Conservation (phyloP, 1,139 yeast genomes). For the Candida freyschussii region DNA sequence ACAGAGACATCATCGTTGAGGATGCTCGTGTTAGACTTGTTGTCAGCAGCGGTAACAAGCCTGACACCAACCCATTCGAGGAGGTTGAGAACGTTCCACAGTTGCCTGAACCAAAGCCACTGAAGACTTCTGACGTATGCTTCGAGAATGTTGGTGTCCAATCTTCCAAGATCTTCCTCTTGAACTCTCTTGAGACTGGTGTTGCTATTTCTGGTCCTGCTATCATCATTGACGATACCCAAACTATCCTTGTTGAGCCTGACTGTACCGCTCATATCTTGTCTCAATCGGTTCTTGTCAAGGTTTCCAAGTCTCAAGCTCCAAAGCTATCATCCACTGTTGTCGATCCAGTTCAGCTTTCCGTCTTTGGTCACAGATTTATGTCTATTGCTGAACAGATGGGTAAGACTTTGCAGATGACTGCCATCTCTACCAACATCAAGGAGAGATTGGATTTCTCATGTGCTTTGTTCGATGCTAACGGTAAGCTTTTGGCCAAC, state of each 20-base stretch:
- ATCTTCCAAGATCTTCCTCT: conserved; percentile 34
- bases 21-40: conserved; percentile 77
- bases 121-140: conserved; percentile 23
- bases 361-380: conserved; percentile 57
- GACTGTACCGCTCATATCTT: conserved; percentile 37
- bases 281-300: conserved; percentile 33
- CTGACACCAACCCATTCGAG: conserved; percentile 27
- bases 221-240: conserved; percentile 44
- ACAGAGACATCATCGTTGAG: conserved; percentile 64
- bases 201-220: conserved; percentile 40
- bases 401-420: conserved; percentile 59
- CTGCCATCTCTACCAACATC: conserved; percentile 56
- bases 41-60: conserved; percentile 51
- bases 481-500: conserved; percentile 57
- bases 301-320: conserved; percentile 27
- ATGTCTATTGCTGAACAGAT: conserved; percentile 65
- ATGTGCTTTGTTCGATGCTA: conserved; percentile 53
- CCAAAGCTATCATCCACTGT: conserved; percentile 28
- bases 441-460: conserved; percentile 59
- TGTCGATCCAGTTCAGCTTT: conserved; percentile 51
- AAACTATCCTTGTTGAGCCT: conserved; percentile 45
- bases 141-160: conserved; percentile 36
- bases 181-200: conserved; percentile 35
- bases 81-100: conserved; percentile 13
- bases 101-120: conserved; percentile 11